Evolutionary conservation across 2,329 filamentous ascomycete species (phyloP).

Genomic region (Colletotrichum zoysiae): DNA sequence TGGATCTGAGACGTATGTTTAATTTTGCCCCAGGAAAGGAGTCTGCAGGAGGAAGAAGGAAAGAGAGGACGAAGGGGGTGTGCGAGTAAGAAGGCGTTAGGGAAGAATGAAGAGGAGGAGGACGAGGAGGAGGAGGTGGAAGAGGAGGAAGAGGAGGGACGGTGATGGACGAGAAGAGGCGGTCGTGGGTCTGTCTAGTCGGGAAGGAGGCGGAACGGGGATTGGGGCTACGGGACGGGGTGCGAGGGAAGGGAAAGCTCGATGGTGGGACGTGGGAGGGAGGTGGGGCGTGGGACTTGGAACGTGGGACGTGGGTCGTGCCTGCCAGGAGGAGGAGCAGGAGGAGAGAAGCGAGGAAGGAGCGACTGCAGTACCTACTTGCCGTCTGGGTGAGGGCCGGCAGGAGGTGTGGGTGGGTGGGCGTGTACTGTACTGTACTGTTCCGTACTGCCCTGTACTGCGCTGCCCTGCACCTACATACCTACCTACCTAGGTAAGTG

Average conservation of each 20-base stretch:
- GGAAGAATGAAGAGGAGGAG: background rate
- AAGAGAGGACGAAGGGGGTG: background rate
- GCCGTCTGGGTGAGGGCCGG: too few relatives aligned
- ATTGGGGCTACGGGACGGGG: constrained; percentile 30
- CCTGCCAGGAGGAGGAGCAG: background rate
- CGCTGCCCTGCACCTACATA: background rate
- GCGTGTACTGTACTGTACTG: background rate
- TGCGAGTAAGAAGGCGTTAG: constrained; percentile 5
- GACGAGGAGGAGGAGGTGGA: background rate
- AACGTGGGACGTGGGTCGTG: constrained; percentile 32
- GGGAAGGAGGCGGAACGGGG: constrained; percentile 14
- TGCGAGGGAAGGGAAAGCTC: constrained; percentile 11
- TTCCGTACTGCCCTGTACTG: too few relatives aligned
- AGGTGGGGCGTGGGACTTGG: constrained; percentile 19
- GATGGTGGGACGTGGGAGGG: constrained; percentile 20
- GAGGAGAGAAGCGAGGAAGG: background rate
- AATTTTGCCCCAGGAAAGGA: background rate
- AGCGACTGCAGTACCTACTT: too few relatives aligned
- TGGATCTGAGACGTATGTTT: background rate
- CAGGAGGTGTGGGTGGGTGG: background rate
- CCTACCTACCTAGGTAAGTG: background rate
- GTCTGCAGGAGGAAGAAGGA: constrained; percentile 1
- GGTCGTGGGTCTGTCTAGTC: constrained; percentile 26
- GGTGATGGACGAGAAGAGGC: constrained; percentile 30
- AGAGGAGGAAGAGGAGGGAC: background rate